Percentiles rank a stretch among this genome's conserved stretches.
Conservation (phyloP, 306 rosid genomes). For the Senna tora region DNA sequence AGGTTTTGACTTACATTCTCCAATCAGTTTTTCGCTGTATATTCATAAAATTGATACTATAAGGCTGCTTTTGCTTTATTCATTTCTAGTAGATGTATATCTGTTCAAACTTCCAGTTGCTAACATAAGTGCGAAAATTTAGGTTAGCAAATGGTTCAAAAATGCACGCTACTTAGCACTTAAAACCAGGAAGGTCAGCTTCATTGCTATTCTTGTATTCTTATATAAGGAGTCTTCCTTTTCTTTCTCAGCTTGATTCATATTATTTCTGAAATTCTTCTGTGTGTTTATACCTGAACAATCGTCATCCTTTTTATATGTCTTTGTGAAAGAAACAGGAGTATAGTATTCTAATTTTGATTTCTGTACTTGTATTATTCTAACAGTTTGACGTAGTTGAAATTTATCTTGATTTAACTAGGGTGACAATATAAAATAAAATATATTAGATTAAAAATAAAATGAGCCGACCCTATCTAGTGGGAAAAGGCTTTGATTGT, state of each 20-base stretch:
- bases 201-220: background rate
- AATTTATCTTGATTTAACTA: too few relatives aligned
- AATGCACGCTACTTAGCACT: conserved; percentile 87
- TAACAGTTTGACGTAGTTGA: too few relatives aligned
- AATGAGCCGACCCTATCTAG: too few relatives aligned
- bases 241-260: conserved; percentile 11
- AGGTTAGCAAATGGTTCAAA: conserved; percentile 98
- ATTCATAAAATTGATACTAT: conserved; percentile 8
- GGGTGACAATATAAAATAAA: too few relatives aligned
- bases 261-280: background rate
- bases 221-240: too few relatives aligned
- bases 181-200: conserved; percentile 71
- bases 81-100: conserved; percentile 19
- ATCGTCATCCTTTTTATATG: background rate
- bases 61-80: background rate
- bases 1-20: conserved; percentile 50
- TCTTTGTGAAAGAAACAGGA: background rate
- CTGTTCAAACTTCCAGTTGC: conserved; percentile 19
- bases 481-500: too few relatives aligned
- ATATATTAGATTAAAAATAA: too few relatives aligned
- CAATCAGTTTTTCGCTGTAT: conserved; percentile 19
- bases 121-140: conserved; percentile 42
- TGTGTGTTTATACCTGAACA: background rate
- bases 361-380: too few relatives aligned
- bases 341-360: background rate